phyloP scores from a whole-genome alignment of 2,329 filamentous ascomycete species.

The Exophiala sideris region DNA sequence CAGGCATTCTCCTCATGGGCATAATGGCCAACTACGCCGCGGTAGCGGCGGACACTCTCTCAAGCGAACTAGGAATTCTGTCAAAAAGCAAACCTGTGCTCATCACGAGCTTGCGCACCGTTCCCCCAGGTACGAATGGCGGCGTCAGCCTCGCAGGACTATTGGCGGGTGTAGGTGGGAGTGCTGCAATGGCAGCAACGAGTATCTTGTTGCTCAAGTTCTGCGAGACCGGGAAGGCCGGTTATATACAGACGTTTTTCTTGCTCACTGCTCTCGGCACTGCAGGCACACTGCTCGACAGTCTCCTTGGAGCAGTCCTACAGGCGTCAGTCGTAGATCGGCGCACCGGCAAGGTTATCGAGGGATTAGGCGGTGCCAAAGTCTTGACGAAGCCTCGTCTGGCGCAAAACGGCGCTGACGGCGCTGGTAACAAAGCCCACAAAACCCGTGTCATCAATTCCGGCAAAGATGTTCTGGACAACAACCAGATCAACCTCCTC shows the following conservation, averaged over 20 bases:
- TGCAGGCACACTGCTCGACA: slow-evolving; percentile 80
- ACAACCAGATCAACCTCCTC: slow-evolving; percentile 90
- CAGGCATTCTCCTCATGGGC: slow-evolving; percentile 60
- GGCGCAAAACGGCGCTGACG: slow-evolving; percentile 7
- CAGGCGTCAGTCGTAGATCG: slow-evolving; percentile 85
- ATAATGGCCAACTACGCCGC: slow-evolving; percentile 83
- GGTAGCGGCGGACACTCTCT: slow-evolving; percentile 89
- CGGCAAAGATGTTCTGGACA: slow-evolving; percentile 75
- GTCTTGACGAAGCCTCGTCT: slow-evolving; percentile 30
- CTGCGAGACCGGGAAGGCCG: slow-evolving; percentile 37
- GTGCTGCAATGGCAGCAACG: slow-evolving; percentile 65
- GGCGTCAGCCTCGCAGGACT: slow-evolving; percentile 78
- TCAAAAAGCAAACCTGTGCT: slow-evolving; percentile 72
- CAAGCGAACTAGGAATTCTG: slow-evolving; percentile 90
- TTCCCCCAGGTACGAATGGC: slow-evolving; percentile 90
- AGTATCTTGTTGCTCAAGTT: slow-evolving; percentile 62
- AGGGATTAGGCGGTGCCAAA: slow-evolving; percentile 71
- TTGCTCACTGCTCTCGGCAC: slow-evolving; percentile 69
- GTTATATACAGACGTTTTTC: slow-evolving; percentile 41
- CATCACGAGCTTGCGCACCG: slow-evolving; percentile 76
- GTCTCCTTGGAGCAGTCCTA: slow-evolving; percentile 76
- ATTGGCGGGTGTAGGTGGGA: slow-evolving; percentile 68
- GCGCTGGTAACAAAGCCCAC: slow-evolving; percentile 10
- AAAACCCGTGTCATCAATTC: slow-evolving; percentile 64
- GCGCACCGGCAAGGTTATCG: slow-evolving; percentile 79